Base-by-base conservation (phyloP, 2,329 filamentous ascomycete species). In the Alternaria sp. region DNA sequence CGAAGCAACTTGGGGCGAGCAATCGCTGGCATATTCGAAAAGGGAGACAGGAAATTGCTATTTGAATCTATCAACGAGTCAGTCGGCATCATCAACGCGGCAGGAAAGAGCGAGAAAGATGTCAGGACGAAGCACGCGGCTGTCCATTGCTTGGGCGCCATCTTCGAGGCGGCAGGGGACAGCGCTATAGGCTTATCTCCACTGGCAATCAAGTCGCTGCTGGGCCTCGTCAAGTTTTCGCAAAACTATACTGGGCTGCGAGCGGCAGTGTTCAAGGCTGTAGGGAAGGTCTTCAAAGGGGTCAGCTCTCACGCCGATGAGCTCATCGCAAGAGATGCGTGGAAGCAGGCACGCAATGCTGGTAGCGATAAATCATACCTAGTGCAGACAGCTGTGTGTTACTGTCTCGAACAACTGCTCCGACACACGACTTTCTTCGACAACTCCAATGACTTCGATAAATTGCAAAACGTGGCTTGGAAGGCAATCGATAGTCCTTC, bases 51-150 rank as follows among this genome's bases (percentile, higher is more conserved):
- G 64, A 97, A 96, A 75, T 84, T 96, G 50, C 85, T 99, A 2
- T 97, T 96, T 73, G 95, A 99, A 78, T 96, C 92, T 0, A 90
- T 98, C 73, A 96, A 95, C 71, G 94, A 98, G 66, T 83, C 98
- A 10, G 83, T 93, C 9, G 82, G 80, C 10, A 88, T 96, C 55
- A 76, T 96, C 44, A 88, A 88, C 60, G 85, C 85, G 46, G 87
- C 89, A 21, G 73, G 75, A 31, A 97, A 96, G 77, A 83, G 83
- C 52, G 93, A 97, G 57, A 88, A 87, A 66, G 93, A 97, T 69
- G 77, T 90, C 51, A 88, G 88, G 71, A 85, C 88, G 3, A 96
- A 92, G 78, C 93, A 97, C 84, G 93, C 93, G 5, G 94, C 94
- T 23, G 90, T 91, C 37, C 87, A 90, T 74, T 96, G 92, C 73